Base-by-base conservation (phyloP, 257 asterid species). In the Lantana camara region DNA sequence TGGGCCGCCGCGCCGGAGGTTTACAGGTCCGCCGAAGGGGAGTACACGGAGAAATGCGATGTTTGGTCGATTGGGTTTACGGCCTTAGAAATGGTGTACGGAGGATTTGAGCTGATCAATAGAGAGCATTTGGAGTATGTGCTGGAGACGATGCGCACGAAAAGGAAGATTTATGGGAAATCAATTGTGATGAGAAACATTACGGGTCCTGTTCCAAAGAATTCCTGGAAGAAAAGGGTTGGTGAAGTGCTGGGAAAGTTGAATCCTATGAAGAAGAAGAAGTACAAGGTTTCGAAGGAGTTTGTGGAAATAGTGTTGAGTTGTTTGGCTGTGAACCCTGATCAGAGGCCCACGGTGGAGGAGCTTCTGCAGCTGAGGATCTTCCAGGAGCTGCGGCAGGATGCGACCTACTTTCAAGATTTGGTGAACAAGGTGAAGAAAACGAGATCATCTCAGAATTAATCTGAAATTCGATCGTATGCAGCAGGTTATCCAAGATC, bases 1-100 rank as follows among this genome's bases (percentile, higher is more conserved):
- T 74, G 79, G 74, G 79, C 50, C 30, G 42, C 71, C 3, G 75
- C 72, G 11, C 79, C 79, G 5, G 73, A 73, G 68, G 60, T 53
- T 20, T 53, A 35, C 23, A 4, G 14, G 8, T 14, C 38, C 1
- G 47, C 37, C 6, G 5, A 56, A 51, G n/a, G 2, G 4, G 44
- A 13, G 9, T 30, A 27, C 11, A 30, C 51, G 8, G 35, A 8
- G 5, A 63, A 57, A 27, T 56, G 64, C 49, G 68, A 62, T 47
- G 57, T 68, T 3, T 74, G 79, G 75, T 6, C 32, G 23, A 13
- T 74, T 24, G 79, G 75, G 11, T 51, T 68, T 13, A 69, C 69
- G 2, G 56, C 75, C 7, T 12, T 69, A 69, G 79, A 74, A 16
- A 12, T 69, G 67, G 72, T 54, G 0, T 69, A 63, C 10, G 75